Evolutionary conservation across 176 grass and related monocot species (phyloP).

Genomic region (Eleusine indica): DNA sequence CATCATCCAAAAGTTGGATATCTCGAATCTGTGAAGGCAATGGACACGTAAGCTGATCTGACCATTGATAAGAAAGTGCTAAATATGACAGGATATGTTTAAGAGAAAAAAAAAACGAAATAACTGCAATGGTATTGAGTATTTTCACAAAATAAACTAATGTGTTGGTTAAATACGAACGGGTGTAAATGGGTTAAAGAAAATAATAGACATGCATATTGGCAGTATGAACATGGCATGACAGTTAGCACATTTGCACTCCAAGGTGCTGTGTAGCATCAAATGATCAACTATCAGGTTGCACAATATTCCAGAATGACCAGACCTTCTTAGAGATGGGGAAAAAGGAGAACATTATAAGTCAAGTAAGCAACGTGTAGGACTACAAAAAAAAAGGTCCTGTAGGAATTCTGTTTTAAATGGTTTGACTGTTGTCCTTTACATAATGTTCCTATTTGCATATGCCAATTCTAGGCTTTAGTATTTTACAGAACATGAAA

Average conservation of each 20-base stretch:
- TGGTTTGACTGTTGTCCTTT: slow-evolving; percentile 9
- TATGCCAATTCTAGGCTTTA: slow-evolving; percentile 16
- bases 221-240: neutral
- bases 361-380: neutral
- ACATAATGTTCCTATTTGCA: neutral
- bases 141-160: neutral
- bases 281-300: slow-evolving; percentile 10
- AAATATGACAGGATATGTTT: slow-evolving; percentile 19
- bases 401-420: neutral
- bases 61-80: slow-evolving; percentile 22
- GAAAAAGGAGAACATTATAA: neutral
- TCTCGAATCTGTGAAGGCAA: slow-evolving; percentile 66
- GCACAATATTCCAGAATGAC: slow-evolving; percentile 15
- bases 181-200: neutral
- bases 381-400: neutral
- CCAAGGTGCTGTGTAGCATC: slow-evolving; percentile 13
- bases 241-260: neutral
- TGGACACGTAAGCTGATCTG: slow-evolving; percentile 28
- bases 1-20: slow-evolving; percentile 62
- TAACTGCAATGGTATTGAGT: neutral
- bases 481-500: slow-evolving; percentile 13
- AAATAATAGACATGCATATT: neutral
- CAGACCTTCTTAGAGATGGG: neutral
- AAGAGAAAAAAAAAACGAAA: neutral
- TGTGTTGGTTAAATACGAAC: neutral